Percentiles rank a stretch among this genome's conserved stretches.
Evolutionary conservation across 1,139 yeast genomes (phyloP).

Genomic region (Yamadazyma diddensiae): DNA sequence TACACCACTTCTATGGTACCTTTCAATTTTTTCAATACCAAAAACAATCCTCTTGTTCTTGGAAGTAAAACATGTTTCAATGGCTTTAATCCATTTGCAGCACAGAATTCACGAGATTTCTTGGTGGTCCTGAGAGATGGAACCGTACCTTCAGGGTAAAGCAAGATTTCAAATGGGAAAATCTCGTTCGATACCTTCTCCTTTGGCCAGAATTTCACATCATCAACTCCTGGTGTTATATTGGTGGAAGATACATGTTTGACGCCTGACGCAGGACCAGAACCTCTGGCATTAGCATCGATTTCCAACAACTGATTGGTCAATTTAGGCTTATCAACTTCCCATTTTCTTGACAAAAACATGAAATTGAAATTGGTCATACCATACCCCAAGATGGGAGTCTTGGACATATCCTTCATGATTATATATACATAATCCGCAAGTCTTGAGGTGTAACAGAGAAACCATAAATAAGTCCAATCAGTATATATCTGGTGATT

Average conservation of each 20-base stretch:
- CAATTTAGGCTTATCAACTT: slow-evolving; percentile 60
- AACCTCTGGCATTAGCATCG: slow-evolving; percentile 50
- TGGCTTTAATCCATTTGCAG: slow-evolving; percentile 42
- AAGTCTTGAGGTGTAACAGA: slow-evolving; percentile 64
- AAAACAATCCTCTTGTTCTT: slow-evolving; percentile 73
- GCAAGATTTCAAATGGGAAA: slow-evolving; percentile 54
- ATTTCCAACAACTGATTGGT: slow-evolving; percentile 53
- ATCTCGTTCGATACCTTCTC: slow-evolving; percentile 28
- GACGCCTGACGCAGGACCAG: slow-evolving; percentile 53
- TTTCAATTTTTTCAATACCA: slow-evolving; percentile 57
- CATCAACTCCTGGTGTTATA: slow-evolving; percentile 13
- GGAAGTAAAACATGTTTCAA: slow-evolving; percentile 75
- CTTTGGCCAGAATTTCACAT: slow-evolving; percentile 35
- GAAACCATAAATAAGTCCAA: slow-evolving; percentile 93
- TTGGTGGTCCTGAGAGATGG: slow-evolving; percentile 62
- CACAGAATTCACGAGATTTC: slow-evolving; percentile 57
- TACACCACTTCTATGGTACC: slow-evolving; percentile 66
- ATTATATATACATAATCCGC: slow-evolving; percentile 70
- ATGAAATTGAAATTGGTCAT: slow-evolving; percentile 79
- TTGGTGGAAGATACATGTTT: slow-evolving; percentile 28
- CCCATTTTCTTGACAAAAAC: slow-evolving; percentile 86
- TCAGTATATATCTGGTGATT: slow-evolving; percentile 95
- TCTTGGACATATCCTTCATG: slow-evolving; percentile 68
- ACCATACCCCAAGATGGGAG: slow-evolving; percentile 85
- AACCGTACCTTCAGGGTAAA: slow-evolving; percentile 97